Percentiles rank a stretch among this genome's conserved stretches.
These are phyloP conservation scores for Diplodia intermedia DNA, from an alignment of 2,329 filamentous ascomycete species.

Conservation along the genomic window DNA sequence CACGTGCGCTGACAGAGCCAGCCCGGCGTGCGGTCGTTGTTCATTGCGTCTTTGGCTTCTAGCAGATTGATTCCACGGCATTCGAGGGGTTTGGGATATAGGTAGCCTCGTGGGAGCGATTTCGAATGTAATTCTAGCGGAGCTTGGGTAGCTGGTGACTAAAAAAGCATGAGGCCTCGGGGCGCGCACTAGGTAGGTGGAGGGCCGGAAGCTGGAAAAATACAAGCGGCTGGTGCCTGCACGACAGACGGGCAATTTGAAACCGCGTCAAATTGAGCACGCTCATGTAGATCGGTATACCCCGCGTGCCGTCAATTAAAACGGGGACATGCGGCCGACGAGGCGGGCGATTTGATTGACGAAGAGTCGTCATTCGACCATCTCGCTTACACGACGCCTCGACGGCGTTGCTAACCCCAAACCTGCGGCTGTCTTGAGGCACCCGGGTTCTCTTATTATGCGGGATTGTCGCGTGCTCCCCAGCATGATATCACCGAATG, in stretches of 20 bases:
- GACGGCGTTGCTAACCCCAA: conserved; percentile 32
- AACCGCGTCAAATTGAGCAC: conserved; percentile 21
- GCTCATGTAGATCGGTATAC: conserved; percentile 29
- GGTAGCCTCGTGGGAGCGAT: conserved; percentile 23
- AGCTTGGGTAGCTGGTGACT: conserved; percentile 27
- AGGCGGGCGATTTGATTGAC: conserved; percentile 30
- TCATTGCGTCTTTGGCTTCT: conserved; percentile 23
- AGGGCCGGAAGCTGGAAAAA: conserved; percentile 11
- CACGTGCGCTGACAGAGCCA: neutral
- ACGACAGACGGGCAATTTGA: conserved; percentile 19
- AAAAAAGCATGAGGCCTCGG: conserved; percentile 28
- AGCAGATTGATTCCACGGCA: conserved; percentile 25
- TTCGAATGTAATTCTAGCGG: conserved; percentile 31
- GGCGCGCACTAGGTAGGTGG: conserved; percentile 19
- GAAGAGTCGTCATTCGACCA: conserved; percentile 27
- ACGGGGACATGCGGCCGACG: neutral
- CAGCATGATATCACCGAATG: conserved; percentile 32
- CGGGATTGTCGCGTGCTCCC: conserved; percentile 23
- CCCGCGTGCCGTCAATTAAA: conserved; percentile 11
- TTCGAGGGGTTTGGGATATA: conserved; percentile 9
- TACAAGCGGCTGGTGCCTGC: conserved; percentile 16
- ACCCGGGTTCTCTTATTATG: conserved; percentile 25
- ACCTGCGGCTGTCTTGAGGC: conserved; percentile 23
- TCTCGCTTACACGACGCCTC: conserved; percentile 32
- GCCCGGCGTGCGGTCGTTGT: neutral